phyloP scores from a whole-genome alignment of 129 eudicot species.

The Smallanthus sonchifolius region DNA sequence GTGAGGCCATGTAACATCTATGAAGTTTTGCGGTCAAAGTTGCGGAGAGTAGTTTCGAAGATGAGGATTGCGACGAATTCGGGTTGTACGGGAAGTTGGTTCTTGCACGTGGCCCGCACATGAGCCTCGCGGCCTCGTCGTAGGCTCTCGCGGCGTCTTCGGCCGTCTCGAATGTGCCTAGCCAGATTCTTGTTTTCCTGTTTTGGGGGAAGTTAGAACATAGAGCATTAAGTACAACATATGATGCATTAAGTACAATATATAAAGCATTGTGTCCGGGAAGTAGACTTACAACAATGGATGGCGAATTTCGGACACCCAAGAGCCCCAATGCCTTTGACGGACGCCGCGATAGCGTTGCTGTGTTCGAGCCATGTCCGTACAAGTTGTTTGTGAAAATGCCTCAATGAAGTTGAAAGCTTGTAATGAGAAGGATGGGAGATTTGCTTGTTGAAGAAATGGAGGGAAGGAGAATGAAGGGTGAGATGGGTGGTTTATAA shows the following conservation, averaged over 20 bases:
- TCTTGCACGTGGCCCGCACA: slow-evolving; percentile 76
- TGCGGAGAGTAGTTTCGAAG: slow-evolving; percentile 69
- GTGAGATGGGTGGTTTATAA: slow-evolving; percentile 42
- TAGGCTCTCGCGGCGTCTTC: slow-evolving; percentile 90
- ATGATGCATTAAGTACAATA: not conserved
- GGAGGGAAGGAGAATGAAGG: slow-evolving; percentile 38
- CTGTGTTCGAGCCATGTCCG: slow-evolving; percentile 67
- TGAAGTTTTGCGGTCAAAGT: slow-evolving; percentile 72
- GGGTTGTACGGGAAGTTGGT: slow-evolving; percentile 80
- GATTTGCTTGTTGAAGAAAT: slow-evolving; percentile 19
- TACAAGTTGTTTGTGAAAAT: slow-evolving; percentile 28
- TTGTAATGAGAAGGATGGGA: slow-evolving; percentile 11
- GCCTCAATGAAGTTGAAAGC: slow-evolving; percentile 22
- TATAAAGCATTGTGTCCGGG: not conserved
- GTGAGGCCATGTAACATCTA: slow-evolving; percentile 73
- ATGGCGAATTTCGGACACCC: slow-evolving; percentile 94
- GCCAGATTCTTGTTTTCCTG: slow-evolving; percentile 86
- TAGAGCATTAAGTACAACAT: slow-evolving; percentile 5
- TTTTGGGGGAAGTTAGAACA: not conserved
- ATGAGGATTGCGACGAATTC: slow-evolving; percentile 31
- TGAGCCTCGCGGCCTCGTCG: slow-evolving; percentile 86
- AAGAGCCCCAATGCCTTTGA: slow-evolving; percentile 92
- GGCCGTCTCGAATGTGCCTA: slow-evolving; percentile 81
- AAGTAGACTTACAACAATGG: slow-evolving; percentile 61
- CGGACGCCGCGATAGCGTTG: slow-evolving; percentile 76